These are phyloP conservation scores for Coix lacrymajobi DNA, from an alignment of 176 grass and related monocot genomes.

Conservation along the genomic window DNA sequence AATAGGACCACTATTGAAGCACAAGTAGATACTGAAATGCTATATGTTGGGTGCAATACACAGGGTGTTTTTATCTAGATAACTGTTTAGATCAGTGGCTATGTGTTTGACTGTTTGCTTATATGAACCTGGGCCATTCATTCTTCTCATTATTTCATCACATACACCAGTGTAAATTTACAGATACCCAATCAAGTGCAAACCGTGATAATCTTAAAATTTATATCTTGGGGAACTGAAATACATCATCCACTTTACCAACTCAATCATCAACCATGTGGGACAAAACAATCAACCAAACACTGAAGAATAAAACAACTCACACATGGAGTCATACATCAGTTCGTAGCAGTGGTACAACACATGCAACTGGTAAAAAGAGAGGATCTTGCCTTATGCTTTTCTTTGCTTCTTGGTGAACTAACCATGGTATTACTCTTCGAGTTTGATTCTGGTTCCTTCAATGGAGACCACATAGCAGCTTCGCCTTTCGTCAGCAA, in stretches of 20 bases:
- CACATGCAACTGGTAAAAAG: constrained; percentile 42
- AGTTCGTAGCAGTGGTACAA: constrained; percentile 30
- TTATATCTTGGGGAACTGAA: neutral
- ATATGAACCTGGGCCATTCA: neutral
- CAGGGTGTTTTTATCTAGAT: constrained; percentile 5
- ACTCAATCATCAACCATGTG: constrained; percentile 15
- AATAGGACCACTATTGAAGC: neutral
- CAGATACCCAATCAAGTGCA: constrained; percentile 12
- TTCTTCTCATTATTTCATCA: constrained; percentile 19
- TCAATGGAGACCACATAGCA: constrained; percentile 16
- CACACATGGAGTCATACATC: constrained; percentile 12
- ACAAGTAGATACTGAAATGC: neutral
- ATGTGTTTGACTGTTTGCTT: neutral
- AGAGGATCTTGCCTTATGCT: constrained; percentile 26
- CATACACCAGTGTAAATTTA: neutral
- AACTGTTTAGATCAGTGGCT: neutral
- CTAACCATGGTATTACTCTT: neutral
- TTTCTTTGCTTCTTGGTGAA: constrained; percentile 42
- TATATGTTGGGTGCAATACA: neutral
- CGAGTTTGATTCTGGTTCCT: constrained; percentile 10
- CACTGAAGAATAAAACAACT: constrained; percentile 4
- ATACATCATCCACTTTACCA: neutral
- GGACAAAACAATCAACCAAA: constrained; percentile 18
- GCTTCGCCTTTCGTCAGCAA: constrained; percentile 21
- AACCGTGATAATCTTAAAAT: neutral